phyloP scores from a whole-genome alignment of 2,329 filamentous ascomycete genomes.

The Epichloe amarillans region DNA sequence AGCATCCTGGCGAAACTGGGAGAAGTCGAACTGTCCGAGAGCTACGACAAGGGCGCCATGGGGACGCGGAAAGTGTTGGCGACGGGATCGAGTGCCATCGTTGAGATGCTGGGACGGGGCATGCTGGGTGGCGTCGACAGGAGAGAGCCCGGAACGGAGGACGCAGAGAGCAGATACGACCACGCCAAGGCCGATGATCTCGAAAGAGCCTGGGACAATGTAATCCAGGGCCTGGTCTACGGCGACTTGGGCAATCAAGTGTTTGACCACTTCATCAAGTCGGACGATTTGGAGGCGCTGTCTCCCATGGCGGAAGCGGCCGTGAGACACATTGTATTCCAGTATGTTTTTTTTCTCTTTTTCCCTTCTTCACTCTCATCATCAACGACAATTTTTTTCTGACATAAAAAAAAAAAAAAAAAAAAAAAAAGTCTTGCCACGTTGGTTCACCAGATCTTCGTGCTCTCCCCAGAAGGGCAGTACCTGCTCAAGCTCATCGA shows the following conservation, averaged over 20 bases:
- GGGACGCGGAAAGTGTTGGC: conserved; percentile 64
- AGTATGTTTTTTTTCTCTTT: conserved; percentile 42
- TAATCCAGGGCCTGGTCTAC: conserved; percentile 53
- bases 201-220: conserved; percentile 50
- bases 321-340: conserved; percentile 53
- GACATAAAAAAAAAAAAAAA: no score
- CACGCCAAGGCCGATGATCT: conserved; percentile 45
- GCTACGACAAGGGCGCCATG: conserved; percentile 66
- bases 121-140: conserved; percentile 41
- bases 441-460: conserved; percentile 59
- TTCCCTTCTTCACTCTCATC: no score
- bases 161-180: conserved; percentile 36
- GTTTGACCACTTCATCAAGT: conserved; percentile 46
- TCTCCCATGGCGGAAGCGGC: conserved; percentile 48
- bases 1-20: conserved; percentile 48
- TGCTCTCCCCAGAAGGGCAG: conserved; percentile 61
- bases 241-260: conserved; percentile 52
- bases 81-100: conserved; percentile 54
- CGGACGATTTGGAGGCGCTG: conserved; percentile 50
- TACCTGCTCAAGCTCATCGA: conserved; percentile 59
- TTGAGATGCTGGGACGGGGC: conserved; percentile 57
- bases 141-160: neutral
- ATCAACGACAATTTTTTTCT: no score
- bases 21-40: conserved; percentile 61
- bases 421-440: conserved; percentile 48